A percentile compares a stretch with the other conserved stretches of the same genome.
phyloP scores from a whole-genome alignment of 192 early-diverging fungal genomes.

The Coemansia sp. region DNA sequence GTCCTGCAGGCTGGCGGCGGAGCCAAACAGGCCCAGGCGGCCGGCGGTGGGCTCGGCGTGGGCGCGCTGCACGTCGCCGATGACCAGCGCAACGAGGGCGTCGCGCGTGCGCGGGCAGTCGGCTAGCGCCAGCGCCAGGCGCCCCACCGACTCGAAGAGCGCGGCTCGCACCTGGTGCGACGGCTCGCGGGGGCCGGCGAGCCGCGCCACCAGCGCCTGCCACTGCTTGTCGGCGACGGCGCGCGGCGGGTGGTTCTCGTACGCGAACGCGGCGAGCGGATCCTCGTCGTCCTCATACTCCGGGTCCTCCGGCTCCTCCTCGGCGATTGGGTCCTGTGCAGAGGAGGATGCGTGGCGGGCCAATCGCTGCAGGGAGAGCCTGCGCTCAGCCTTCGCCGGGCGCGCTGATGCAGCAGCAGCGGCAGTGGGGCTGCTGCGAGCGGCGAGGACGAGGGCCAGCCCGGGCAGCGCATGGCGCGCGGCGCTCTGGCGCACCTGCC shows the following conservation, averaged over 20 bases:
- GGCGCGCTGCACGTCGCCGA: conserved; percentile 36
- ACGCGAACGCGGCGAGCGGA: conserved; percentile 15
- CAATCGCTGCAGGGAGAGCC: conserved; percentile 26
- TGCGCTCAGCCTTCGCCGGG: conserved; percentile 17
- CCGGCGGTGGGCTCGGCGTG: conserved; percentile 15
- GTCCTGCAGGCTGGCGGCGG: conserved; percentile 13
- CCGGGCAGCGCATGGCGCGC: conserved; percentile 50
- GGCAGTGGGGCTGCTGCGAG: background rate
- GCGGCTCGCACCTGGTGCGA: conserved; percentile 52
- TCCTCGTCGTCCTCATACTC: background rate
- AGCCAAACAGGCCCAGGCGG: conserved; percentile 31
- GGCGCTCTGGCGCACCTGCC: conserved; percentile 54
- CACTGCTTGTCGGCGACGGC: conserved; percentile 43
- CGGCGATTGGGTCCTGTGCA: background rate
- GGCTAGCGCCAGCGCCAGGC: conserved; percentile 41
- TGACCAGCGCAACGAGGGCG: conserved; percentile 26
- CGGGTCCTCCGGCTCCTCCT: background rate
- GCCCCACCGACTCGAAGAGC: conserved; percentile 49
- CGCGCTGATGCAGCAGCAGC: background rate
- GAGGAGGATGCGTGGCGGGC: conserved; percentile 6
- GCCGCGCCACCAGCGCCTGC: conserved; percentile 44
- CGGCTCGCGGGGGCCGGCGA: conserved; percentile 49
- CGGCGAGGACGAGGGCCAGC: conserved; percentile 45
- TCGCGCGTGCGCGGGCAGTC: conserved; percentile 47
- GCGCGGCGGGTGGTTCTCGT: conserved; percentile 31